Percentiles rank a stretch among this genome's conserved stretches.
Evolutionary conservation across 768 basidiomycete genomes (phyloP).

Genomic region (Psilocybe azurescens): DNA sequence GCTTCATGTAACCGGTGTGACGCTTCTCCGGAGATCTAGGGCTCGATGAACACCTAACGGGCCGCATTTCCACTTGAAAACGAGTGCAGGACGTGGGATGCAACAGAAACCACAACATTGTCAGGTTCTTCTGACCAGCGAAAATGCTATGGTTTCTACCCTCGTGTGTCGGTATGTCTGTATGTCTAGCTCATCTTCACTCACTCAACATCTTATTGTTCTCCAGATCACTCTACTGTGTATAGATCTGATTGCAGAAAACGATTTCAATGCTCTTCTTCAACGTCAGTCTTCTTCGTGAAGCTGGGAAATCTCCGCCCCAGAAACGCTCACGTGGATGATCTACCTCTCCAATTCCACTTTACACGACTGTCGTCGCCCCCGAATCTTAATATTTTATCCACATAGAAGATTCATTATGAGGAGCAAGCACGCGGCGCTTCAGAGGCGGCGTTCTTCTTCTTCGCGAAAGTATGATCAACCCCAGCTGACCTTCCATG

Average conservation of each 20-base stretch:
- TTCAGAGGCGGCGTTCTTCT: slow-evolving; percentile 5
- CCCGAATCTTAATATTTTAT: slow-evolving; percentile 5
- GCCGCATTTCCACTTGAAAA: not conserved
- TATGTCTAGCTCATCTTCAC: no score
- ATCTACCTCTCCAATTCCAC: slow-evolving; percentile 8
- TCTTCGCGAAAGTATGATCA: not conserved
- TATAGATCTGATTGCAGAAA: no score
- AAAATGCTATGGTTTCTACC: no score
- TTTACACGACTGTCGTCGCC: slow-evolving; percentile 11
- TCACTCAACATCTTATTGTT: no score
- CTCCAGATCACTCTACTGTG: no score
- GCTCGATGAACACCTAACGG: not conserved
- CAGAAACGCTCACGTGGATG: slow-evolving; percentile 20
- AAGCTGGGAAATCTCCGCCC: not conserved
- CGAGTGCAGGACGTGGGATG: not conserved
- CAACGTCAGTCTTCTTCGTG: not conserved
- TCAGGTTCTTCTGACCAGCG: not conserved
- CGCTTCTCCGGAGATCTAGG: not conserved
- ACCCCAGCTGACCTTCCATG: slow-evolving; percentile 8
- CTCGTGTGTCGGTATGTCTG: no score
- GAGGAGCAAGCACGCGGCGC: slow-evolving; percentile 6
- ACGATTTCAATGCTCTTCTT: not conserved
- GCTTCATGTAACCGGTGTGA: not conserved
- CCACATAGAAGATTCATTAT: slow-evolving; percentile 11
- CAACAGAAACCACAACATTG: not conserved